Base-by-base conservation (phyloP, 208 protist species). In the Acanthamoeba sp. region DNA sequence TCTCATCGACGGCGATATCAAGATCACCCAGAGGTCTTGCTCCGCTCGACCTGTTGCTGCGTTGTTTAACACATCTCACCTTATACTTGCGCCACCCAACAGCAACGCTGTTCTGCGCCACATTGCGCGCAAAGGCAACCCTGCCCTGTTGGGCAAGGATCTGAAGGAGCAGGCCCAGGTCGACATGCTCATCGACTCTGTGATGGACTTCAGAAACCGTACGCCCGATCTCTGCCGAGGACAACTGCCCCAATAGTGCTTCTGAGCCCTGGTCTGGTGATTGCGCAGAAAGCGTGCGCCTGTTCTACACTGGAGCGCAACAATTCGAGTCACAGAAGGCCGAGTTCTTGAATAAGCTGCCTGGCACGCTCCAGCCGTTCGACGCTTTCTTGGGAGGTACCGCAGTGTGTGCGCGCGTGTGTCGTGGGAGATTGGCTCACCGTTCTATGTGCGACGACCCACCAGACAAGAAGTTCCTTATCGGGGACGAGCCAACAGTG, bases 201-300 rank as follows among this genome's bases (percentile, higher is more conserved):
- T 73, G 16, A 34, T 73, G 48, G 85, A 91, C 85, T 91, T 91
- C 9, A 91, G 85, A 32, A 91, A 91, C 57, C 16, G 85, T 73
- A 85, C 84, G n/a, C n/a, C n/a, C n/a, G n/a, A n/a, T n/a, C n/a
- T n/a, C n/a, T n/a, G n/a, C n/a, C n/a, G n/a, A n/a, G n/a, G n/a
- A n/a, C n/a, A n/a, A n/a, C n/a, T n/a, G n/a, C n/a, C n/a, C n/a
- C n/a, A n/a, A n/a, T n/a, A n/a, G n/a, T n/a, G n/a, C n/a, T n/a
- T n/a, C n/a, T 50, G 45, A 50, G 45, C 22, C 29, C 29, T 90
- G n/a, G 24, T 18, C 82, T 20, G 24, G 2, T n/a, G 14, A 10
- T 2, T 24, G 34, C 1, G 27, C 52, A 71, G 45, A 40, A 14
- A 40, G 24, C 84, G 45, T 90, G 84, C 3, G 10, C 16, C 1